Evolutionary conservation across 495 filamentous ascomycete genomes (phyloP), one percentile per base, ranked within the genome.

Genomic region (Viridothelium virens): DNA sequence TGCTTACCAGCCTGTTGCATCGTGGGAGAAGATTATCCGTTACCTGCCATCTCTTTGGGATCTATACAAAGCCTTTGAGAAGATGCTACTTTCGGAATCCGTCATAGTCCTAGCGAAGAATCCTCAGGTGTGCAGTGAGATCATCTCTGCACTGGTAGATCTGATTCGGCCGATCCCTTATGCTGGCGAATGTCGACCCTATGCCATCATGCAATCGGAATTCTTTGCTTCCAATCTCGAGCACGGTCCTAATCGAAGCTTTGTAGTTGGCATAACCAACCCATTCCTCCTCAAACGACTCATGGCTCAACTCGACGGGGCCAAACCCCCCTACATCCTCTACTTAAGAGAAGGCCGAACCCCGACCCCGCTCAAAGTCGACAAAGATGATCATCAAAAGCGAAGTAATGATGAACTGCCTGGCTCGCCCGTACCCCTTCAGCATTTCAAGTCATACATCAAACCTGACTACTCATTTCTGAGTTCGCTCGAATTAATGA

Each of bases 151-250:
- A 10, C 56, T 75, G 16, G 65, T 75, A 16, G 74, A 76, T 48
- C 68, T 76, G 9, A 70, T 75, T 41, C 70, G 72, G 12, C 74
- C 74, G 7, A 67, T 75, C 25, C 74, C 74, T 10, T 76, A 75
- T 61, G 73, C 73, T 36, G 74, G 73, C 36, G 68, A 67, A 1
- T 63, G 66, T 34, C 66, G 67, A 62, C 74, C 74, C 31, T 76
- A 75, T 59, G 67, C 74, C 64, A 76, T 70, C 12, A 76, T 76
- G 74, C 74, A 76, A 64, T 72, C 72, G 6, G 74, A 76, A 2
- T 75, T 75, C 67, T 66, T 67, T 37, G 47, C 61, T 36, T 70
- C 67, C 38, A 68, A 69, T 47, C 61, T 72, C 41, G 70, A 74
- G 38, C 69, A 71, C 25, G 70, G 70, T 6, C 67, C 70, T 2